Base-by-base conservation (phyloP, 805 yeast species). In the Yarrowia divulgata region DNA sequence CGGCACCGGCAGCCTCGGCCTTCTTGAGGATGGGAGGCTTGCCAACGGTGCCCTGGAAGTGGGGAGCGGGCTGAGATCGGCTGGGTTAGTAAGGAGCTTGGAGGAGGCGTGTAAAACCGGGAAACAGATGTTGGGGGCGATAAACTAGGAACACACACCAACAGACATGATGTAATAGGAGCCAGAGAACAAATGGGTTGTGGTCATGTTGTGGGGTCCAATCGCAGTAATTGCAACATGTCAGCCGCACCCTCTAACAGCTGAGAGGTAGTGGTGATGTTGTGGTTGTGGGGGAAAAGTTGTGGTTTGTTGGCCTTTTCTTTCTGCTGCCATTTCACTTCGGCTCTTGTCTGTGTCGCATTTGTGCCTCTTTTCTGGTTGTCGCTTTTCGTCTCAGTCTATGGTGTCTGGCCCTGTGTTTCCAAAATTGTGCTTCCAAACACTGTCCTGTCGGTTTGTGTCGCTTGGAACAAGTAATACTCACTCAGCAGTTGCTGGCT, bases 1-100 rank as follows among this genome's bases (percentile, higher is more conserved):
- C 73, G 8, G 77, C 73, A 34, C 64, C 39, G 43, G 45, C 42
- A 10, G 68, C 19, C 57, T 63, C 57, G 8, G 68, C 68, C 68
- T 63, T 63, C 39, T 63, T 63, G 29, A 63, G 68, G 14, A 49
- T 40, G 13, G 45, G 37, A 16, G 68, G 57, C 68, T 63, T 48
- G 46, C 68, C 68, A n/a, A 49, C 57, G 37, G 68, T 48, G 10
- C 57, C 57, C 48, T 63, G 68, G 57, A 63, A 63, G 45, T 48
- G 57, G n/a, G 68, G 68, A 14, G 68, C 55, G 29, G 68, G 68
- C 57, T 63, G 68, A 6, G 68, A 35, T 39, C 68, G 66, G 3
- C 66, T 60, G 34, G 29, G 66, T 60, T 60, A 60, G 66, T 34
- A 32, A 16, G 29, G 29, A 23, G 29, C 29, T 23, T 4, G 29